Conservation (phyloP, 345 rosid genomes). For the Hevea brasiliensis region DNA sequence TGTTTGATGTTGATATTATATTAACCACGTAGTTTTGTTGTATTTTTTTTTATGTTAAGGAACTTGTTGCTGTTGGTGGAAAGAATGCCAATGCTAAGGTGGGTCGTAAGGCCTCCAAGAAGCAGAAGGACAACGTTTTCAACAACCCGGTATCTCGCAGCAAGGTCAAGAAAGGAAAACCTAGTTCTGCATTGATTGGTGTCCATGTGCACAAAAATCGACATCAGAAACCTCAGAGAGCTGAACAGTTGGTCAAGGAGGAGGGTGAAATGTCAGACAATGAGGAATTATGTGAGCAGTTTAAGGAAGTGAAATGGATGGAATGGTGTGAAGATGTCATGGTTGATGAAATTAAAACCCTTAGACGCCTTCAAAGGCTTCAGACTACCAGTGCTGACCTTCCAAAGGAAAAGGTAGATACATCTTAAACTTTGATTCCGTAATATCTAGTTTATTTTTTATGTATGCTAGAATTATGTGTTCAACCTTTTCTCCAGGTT, state of each 20-base stretch:
- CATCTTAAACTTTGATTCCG: not conserved
- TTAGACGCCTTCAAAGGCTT: slow-evolving; percentile 71
- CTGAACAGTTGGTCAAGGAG: slow-evolving; percentile 80
- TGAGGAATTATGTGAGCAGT: slow-evolving; percentile 92
- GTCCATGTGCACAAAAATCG: slow-evolving; percentile 44
- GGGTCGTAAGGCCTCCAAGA: slow-evolving; percentile 70
- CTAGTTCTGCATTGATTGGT: slow-evolving; percentile 45
- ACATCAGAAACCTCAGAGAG: slow-evolving; percentile 58
- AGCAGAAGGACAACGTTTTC: slow-evolving; percentile 52
- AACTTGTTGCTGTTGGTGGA: slow-evolving; percentile 77
- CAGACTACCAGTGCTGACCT: slow-evolving; percentile 96
- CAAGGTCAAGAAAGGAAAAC: slow-evolving; percentile 57
- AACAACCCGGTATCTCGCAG: slow-evolving; percentile 40
- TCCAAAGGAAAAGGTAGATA: slow-evolving; percentile 81
- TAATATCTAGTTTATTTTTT: not conserved
- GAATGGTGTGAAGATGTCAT: slow-evolving; percentile 99
- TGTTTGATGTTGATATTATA: not conserved
- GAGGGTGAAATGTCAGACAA: slow-evolving; percentile 99
- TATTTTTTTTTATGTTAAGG: slow-evolving; percentile 40
- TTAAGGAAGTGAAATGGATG: slow-evolving; percentile 98
- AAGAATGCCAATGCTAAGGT: slow-evolving; percentile 62
- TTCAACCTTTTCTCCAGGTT: slow-evolving; percentile 50
- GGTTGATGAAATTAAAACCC: slow-evolving; percentile 76
- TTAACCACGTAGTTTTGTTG: not conserved
- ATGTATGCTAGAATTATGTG: slow-evolving; percentile 1